These are phyloP conservation scores for Gomphus bonarii DNA, from an alignment of 1,284 basidiomycete species.

Conservation along the genomic window DNA sequence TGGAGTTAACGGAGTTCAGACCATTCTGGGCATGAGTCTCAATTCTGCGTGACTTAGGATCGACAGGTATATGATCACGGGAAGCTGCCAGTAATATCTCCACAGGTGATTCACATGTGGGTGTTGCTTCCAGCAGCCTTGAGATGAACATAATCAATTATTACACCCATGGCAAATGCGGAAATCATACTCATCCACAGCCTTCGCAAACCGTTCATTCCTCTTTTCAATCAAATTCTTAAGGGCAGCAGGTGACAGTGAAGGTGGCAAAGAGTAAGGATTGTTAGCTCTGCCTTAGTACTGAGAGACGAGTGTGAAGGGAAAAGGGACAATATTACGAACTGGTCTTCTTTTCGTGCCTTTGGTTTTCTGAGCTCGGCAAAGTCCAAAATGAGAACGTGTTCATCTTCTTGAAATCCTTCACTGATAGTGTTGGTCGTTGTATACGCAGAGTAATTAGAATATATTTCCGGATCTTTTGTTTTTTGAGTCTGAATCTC, in stretches of 20 bases:
- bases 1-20: constrained; percentile 14
- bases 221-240: constrained; percentile 68
- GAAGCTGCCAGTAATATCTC: constrained; percentile 55
- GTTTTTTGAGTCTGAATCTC: constrained; percentile 19
- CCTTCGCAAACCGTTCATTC: constrained; percentile 54
- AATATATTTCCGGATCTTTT: constrained; percentile 21
- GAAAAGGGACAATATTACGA: background rate
- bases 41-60: constrained; percentile 23
- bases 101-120: constrained; percentile 48
- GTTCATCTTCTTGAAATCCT: constrained; percentile 36
- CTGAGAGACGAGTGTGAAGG: background rate
- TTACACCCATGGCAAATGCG: background rate
- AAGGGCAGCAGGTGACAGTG: constrained; percentile 45
- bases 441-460: constrained; percentile 23
- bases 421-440: background rate
- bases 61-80: constrained; percentile 57
- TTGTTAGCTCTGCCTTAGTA: background rate
- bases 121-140: constrained; percentile 55
- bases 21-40: constrained; percentile 10
- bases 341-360: constrained; percentile 26
- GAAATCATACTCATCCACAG: constrained; percentile 58
- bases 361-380: constrained; percentile 36
- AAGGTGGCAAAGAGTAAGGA: constrained; percentile 34
- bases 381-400: constrained; percentile 69
- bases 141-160: background rate